These are phyloP conservation scores for Kodamaea restingae DNA, from an alignment of 805 yeast genomes.

Conservation along the genomic window DNA sequence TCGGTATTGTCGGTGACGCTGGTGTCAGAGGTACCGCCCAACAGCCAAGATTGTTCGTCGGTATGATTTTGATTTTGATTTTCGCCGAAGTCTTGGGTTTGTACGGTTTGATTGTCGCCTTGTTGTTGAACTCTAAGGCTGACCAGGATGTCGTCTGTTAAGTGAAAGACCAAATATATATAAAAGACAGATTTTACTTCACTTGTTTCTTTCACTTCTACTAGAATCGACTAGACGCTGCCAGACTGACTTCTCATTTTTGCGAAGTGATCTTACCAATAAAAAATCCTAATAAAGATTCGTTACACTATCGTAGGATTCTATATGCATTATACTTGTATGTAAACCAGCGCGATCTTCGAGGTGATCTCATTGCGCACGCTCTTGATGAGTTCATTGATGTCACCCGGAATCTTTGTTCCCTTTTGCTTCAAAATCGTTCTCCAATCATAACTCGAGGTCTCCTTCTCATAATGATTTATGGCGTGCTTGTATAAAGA, in stretches of 20 bases:
- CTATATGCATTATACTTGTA: slow-evolving; percentile 9
- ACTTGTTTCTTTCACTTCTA: slow-evolving; percentile 4
- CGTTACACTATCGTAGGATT: not conserved
- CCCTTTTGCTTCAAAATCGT: slow-evolving; percentile 15
- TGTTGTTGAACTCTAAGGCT: slow-evolving; percentile 96
- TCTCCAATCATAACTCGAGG: slow-evolving; percentile 37
- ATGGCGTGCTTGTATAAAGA: slow-evolving; percentile 30
- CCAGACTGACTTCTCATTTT: not conserved
- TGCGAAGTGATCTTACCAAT: not conserved
- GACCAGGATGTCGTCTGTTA: slow-evolving; percentile 85
- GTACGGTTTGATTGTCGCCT: slow-evolving; percentile 97
- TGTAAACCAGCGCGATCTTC: slow-evolving; percentile 34
- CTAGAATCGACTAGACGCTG: slow-evolving; percentile 4
- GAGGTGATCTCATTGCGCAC: slow-evolving; percentile 32
- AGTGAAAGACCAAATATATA: slow-evolving; percentile 13
- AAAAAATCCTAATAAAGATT: not conserved
- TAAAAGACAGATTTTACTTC: slow-evolving; percentile 2
- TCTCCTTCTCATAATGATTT: slow-evolving; percentile 16
- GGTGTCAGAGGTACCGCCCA: slow-evolving; percentile 99
- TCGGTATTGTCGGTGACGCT: slow-evolving; percentile 99
- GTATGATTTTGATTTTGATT: slow-evolving; percentile 97
- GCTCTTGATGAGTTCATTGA: slow-evolving; percentile 21
- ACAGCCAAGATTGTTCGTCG: slow-evolving; percentile 97
- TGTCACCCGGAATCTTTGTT: slow-evolving; percentile 21
- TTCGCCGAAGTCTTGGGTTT: slow-evolving; percentile 98